Percentiles rank a stretch among this genome's conserved stretches.
phyloP scores from a whole-genome alignment of 345 rosid species.

The Raphanus sativus region DNA sequence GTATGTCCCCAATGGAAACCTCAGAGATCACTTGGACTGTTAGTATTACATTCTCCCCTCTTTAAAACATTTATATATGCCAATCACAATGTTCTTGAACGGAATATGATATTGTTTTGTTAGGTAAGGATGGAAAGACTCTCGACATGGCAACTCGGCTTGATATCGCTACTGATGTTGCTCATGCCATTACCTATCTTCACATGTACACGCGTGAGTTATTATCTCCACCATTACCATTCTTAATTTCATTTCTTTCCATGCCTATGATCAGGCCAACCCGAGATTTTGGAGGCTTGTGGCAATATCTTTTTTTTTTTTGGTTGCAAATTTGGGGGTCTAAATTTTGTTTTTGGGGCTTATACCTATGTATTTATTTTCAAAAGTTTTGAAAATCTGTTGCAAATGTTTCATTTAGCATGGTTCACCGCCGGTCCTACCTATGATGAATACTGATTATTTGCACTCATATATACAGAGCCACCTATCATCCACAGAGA shows the following conservation, averaged over 20 bases:
- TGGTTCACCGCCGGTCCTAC: too few relatives aligned
- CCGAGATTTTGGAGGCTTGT: too few relatives aligned
- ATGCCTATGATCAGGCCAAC: background rate
- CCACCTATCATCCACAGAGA: slow-evolving; percentile 96
- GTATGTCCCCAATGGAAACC: slow-evolving; percentile 86
- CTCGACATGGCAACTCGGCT: slow-evolving; percentile 67
- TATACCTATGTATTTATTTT: too few relatives aligned
- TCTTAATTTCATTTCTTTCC: background rate
- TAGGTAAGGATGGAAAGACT: slow-evolving; percentile 60
- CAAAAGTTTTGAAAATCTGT: too few relatives aligned
- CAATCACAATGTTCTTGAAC: background rate
- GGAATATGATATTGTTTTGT: slow-evolving; percentile 20
- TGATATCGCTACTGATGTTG: slow-evolving; percentile 80
- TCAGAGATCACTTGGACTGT: slow-evolving; percentile 92
- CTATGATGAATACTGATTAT: background rate
- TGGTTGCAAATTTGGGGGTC: too few relatives aligned
- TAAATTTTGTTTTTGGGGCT: too few relatives aligned
- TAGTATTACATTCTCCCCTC: slow-evolving; percentile 24
- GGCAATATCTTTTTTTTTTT: too few relatives aligned
- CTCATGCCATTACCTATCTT: slow-evolving; percentile 94
- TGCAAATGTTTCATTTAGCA: too few relatives aligned
- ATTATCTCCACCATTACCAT: background rate
- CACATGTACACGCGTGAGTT: slow-evolving; percentile 87
- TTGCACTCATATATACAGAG: slow-evolving; percentile 42
- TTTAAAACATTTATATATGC: background rate